Evolutionary conservation across 352 stramenopile species (phyloP).

Genomic region (Porosira glacialis): DNA sequence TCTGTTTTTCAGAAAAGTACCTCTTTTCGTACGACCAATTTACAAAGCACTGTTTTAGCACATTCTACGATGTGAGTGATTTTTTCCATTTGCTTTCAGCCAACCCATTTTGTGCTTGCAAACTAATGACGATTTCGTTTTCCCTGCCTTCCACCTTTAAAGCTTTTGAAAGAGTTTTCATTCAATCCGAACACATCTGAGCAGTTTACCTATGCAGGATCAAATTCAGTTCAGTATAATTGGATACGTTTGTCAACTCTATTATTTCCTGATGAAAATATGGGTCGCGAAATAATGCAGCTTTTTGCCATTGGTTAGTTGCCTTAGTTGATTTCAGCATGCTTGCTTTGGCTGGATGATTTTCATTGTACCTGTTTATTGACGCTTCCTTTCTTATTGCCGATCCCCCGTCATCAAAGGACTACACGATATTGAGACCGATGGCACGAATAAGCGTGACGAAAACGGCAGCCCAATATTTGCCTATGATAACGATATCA

Average conservation of each 20-base stretch:
- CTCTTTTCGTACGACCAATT: slow-evolving; percentile 76
- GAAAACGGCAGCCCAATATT: slow-evolving; percentile 45
- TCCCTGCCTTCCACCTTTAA: too few species aligned
- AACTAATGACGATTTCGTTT: too few species aligned
- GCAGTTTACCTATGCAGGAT: slow-evolving; percentile 46
- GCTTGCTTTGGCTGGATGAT: slow-evolving; percentile 1
- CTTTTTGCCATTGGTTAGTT: slow-evolving; percentile 10
- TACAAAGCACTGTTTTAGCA: slow-evolving; percentile 64
- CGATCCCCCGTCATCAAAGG: slow-evolving; percentile 23
- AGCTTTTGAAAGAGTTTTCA: slow-evolving; percentile 49
- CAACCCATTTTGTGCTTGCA: too few species aligned
- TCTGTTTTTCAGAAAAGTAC: slow-evolving; percentile 56
- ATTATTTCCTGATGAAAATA: slow-evolving; percentile 58
- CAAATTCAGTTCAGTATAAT: slow-evolving; percentile 23
- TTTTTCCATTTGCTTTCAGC: too few species aligned
- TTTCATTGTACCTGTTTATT: neutral
- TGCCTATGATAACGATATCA: slow-evolving; percentile 75
- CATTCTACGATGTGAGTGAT: slow-evolving; percentile 58
- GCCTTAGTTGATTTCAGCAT: neutral
- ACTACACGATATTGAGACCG: slow-evolving; percentile 56
- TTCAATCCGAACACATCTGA: slow-evolving; percentile 54
- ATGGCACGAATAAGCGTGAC: slow-evolving; percentile 69
- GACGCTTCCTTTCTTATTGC: neutral
- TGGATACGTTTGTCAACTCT: slow-evolving; percentile 32
- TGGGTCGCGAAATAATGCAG: slow-evolving; percentile 50